Percentiles rank a stretch among this genome's conserved stretches.
Conservation (phyloP, 116 monocot genomes). For the Iris pallida region DNA sequence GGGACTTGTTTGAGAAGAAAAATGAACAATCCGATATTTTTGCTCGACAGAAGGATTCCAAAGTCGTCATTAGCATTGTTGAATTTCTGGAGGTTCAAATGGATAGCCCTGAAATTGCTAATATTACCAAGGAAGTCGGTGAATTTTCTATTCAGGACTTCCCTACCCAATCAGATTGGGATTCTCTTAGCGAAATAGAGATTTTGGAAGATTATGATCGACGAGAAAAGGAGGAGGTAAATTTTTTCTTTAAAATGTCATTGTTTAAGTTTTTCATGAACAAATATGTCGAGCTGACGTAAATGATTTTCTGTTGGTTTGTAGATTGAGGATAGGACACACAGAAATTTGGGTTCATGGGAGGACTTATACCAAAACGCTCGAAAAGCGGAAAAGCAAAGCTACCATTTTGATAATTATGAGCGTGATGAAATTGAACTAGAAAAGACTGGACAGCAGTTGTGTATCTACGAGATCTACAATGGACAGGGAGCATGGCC, state of each 20-base stretch:
- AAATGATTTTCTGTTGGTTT: constrained; percentile 1
- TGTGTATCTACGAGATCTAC: constrained; percentile 90
- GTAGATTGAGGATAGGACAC: constrained; percentile 77
- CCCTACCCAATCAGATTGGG: constrained; percentile 67
- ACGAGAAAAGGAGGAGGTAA: constrained; percentile 80
- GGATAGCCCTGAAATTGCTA: constrained; percentile 13
- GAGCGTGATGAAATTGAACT: constrained; percentile 87
- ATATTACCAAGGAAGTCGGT: constrained; percentile 15
- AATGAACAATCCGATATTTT: constrained; percentile 12
- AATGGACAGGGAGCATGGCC: constrained; percentile 74
- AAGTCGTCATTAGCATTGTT: constrained; percentile 32
- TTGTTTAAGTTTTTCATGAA: constrained; percentile 3
- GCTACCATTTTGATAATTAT: constrained; percentile 39
- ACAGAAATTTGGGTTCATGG: constrained; percentile 65
- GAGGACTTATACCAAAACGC: constrained; percentile 69
- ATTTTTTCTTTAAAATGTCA: constrained; percentile 7
- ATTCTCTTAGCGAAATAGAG: constrained; percentile 59
- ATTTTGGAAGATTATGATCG: constrained; percentile 65
- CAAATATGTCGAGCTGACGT: neutral
- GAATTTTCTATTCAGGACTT: constrained; percentile 29
- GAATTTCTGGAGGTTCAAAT: constrained; percentile 49
- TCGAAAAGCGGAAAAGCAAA: constrained; percentile 65
- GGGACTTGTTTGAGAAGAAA: constrained; percentile 53
- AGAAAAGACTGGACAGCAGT: constrained; percentile 68
- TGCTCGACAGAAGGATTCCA: constrained; percentile 2